Evolutionary conservation across 2,329 filamentous ascomycete species (phyloP).

Genomic region (Diaporthe ilicicola): DNA sequence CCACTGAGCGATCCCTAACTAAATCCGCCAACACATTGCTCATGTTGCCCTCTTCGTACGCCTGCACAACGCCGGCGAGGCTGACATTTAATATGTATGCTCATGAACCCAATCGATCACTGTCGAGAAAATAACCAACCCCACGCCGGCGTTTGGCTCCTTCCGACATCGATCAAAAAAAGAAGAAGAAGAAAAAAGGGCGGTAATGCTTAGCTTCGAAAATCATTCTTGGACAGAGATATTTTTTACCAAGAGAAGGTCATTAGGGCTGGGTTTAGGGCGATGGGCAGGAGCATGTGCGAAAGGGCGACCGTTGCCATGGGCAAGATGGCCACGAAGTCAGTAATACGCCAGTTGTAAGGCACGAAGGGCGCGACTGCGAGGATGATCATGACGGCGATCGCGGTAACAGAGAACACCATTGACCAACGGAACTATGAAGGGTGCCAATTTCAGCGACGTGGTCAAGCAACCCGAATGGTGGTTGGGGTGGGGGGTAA

Average conservation of each 20-base stretch:
- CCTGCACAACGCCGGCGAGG: too few relatives aligned
- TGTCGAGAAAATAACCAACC: neutral
- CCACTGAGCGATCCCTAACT: too few relatives aligned
- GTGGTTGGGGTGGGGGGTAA: neutral
- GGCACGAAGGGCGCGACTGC: slow-evolving; percentile 72
- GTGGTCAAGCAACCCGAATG: neutral
- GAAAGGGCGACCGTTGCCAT: slow-evolving; percentile 75
- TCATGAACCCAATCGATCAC: neutral
- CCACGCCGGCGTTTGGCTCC: too few relatives aligned
- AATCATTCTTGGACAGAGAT: neutral
- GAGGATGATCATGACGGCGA: slow-evolving; percentile 70
- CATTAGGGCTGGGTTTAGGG: slow-evolving; percentile 81
- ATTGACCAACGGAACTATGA: slow-evolving; percentile 76
- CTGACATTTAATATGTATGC: neutral
- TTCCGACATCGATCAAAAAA: neutral
- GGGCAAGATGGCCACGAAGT: slow-evolving; percentile 80
- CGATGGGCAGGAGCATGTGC: slow-evolving; percentile 76
- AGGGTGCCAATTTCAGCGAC: neutral
- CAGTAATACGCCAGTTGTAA: slow-evolving; percentile 70
- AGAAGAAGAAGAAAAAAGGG: neutral
- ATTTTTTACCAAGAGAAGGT: slow-evolving; percentile 78
- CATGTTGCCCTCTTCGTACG: neutral
- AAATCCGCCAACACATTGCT: neutral
- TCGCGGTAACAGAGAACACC: slow-evolving; percentile 65
- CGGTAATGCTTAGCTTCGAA: neutral